A percentile compares a stretch with the other conserved stretches of the same genome.
Evolutionary conservation across 257 asterid genomes (phyloP).

Genomic region (Solanum sejunctum): DNA sequence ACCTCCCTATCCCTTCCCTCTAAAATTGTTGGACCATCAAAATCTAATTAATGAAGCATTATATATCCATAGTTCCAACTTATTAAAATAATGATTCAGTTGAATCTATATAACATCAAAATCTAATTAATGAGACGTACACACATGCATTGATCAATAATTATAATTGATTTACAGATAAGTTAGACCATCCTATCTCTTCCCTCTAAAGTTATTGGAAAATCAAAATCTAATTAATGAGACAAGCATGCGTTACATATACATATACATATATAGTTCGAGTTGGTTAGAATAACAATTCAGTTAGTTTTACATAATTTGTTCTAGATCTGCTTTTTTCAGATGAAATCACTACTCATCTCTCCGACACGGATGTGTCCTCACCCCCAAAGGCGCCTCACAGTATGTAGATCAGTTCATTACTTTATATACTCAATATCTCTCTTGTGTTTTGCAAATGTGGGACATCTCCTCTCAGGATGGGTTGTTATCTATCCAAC

Average conservation of each 20-base stretch:
- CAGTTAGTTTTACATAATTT: neutral
- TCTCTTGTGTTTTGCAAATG: too few species aligned
- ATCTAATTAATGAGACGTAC: conserved; percentile 15
- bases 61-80: neutral
- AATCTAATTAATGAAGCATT: conserved; percentile 14
- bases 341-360: neutral
- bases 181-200: too few species aligned
- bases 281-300: neutral
- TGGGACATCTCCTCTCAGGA: too few species aligned
- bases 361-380: too few species aligned
- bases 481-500: too few species aligned
- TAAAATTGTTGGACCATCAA: neutral
- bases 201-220: neutral
- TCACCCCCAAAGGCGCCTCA: too few species aligned
- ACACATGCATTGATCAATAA: neutral
- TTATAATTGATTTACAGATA: too few species aligned
- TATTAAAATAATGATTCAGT: neutral
- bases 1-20: too few species aligned
- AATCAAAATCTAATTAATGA: conserved; percentile 15
- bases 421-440: too few species aligned
- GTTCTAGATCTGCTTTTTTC: neutral
- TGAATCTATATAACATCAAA: neutral
- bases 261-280: neutral
- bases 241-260: conserved; percentile 9
- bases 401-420: too few species aligned